phyloP scores from a whole-genome alignment of 768 basidiomycete genomes.

The Tylopilus intermedius region DNA sequence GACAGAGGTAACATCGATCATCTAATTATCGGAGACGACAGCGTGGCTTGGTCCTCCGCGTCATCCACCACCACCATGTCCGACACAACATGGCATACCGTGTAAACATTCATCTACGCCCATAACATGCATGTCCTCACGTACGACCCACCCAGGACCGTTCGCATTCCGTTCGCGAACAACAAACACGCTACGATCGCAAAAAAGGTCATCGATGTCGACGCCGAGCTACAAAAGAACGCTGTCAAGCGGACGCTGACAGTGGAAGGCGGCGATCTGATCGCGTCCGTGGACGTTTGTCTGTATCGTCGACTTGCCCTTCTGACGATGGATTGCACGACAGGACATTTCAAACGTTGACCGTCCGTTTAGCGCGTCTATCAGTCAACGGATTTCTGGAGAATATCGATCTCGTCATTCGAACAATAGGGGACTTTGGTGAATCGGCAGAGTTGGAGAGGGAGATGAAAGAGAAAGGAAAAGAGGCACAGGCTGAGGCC shows the following conservation, averaged over 20 bases:
- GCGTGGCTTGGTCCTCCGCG: background rate
- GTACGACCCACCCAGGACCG: conserved; percentile 39
- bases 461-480: background rate
- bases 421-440: conserved; percentile 78
- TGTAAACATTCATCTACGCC: conserved; percentile 36
- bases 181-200: conserved; percentile 74
- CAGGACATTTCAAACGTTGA: conserved; percentile 73
- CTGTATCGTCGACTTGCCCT: background rate
- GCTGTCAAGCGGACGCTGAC: conserved; percentile 70
- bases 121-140: background rate
- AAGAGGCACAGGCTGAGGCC: background rate
- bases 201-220: conserved; percentile 80
- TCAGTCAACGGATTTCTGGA: conserved; percentile 85
- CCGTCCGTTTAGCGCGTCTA: conserved; percentile 79
- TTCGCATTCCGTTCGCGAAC: conserved; percentile 76
- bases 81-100: conserved; percentile 45
- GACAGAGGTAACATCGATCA: no score
- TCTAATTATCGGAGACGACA: background rate
- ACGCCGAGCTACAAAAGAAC: conserved; percentile 75
- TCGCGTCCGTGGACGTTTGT: conserved; percentile 55
- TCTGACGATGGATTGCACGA: conserved; percentile 1
- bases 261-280: conserved; percentile 62
- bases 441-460: conserved; percentile 46
- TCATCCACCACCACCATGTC: conserved; percentile 16
- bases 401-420: conserved; percentile 79